Base-by-base conservation (phyloP, 1,284 basidiomycete genomes). In the Hemileia vastatrix region DNA sequence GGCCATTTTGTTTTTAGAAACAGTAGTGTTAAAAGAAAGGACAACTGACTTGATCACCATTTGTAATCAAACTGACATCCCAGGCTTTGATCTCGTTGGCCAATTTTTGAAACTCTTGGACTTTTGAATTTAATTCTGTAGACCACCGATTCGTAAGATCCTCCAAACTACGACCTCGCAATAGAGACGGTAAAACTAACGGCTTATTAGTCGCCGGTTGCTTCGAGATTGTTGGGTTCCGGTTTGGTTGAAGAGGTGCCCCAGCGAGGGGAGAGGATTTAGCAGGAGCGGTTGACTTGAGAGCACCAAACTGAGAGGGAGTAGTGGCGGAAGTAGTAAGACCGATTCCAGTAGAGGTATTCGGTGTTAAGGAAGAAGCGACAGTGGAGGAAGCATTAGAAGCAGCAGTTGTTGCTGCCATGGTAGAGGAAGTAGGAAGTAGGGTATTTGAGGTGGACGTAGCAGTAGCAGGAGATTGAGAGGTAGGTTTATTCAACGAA, bases 81-180 rank as follows among this genome's bases (percentile, higher is more conserved):
- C 94, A 97, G 33, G 90, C 90, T 3, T 87, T 83, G 0, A 98
- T 89, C 75, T 98, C 94, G 21, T 84, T 85, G 3, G 91, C 89
- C 72, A 89, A 88, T 69, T 85, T 85, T 71, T 83, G 86, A 78
- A 97, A 98, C 70, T 95, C 91, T 57, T 83, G 83, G 33, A 90
- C 85, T 66, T 94, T 86, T 1, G 78, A 80, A 66, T 97, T 91
- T 1, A 98, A 83, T 61, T 96, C 92, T 33, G 81, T 77, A 6
- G 85, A 84, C 94, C 95, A 97, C 62, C 83, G 82, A 75, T 91
- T 93, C 31, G 97, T 87, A 60, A 98, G 93, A 74, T 97, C 94
- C 75, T 97, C 94, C 67, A 97, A 84, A 8, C 87, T 89, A 78
- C 95, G 96, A 8, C 94, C 94, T 57, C 85, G 83, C n/a, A 97